These are phyloP conservation scores for Chytriomyces hyalinus DNA, from an alignment of 192 early-diverging fungal genomes.

Conservation along the genomic window DNA sequence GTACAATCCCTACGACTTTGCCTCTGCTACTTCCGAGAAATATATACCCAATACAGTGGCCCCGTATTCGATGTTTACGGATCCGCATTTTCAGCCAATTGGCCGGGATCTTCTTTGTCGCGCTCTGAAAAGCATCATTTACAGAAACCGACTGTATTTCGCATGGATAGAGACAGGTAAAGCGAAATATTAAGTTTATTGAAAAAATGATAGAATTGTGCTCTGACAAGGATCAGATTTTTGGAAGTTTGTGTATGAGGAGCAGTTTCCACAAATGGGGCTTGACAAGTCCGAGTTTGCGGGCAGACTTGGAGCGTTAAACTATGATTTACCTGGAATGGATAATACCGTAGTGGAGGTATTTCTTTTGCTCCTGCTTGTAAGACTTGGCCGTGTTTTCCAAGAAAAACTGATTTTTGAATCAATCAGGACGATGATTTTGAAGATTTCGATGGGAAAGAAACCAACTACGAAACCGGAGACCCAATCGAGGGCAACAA, in stretches of 20 bases:
- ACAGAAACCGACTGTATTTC: slow-evolving; percentile 40
- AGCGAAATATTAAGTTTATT: slow-evolving; percentile 13
- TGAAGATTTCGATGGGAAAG: slow-evolving; percentile 44
- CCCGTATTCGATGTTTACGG: slow-evolving; percentile 46
- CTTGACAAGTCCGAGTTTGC: slow-evolving; percentile 49
- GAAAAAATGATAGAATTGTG: neutral
- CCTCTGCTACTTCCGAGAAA: slow-evolving; percentile 24
- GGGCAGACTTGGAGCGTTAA: slow-evolving; percentile 47
- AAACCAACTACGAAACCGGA: slow-evolving; percentile 26
- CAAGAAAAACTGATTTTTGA: too few relatives aligned
- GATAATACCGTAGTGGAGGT: slow-evolving; percentile 55
- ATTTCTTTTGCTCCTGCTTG: neutral
- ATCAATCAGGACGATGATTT: slow-evolving; percentile 51
- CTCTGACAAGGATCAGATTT: slow-evolving; percentile 26
- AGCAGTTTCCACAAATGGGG: slow-evolving; percentile 52
- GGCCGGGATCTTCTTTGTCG: slow-evolving; percentile 41
- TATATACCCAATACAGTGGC: slow-evolving; percentile 42
- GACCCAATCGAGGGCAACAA: slow-evolving; percentile 21
- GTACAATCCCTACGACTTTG: slow-evolving; percentile 48
- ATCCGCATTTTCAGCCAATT: slow-evolving; percentile 45
- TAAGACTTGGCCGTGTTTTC: neutral
- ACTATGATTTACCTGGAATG: slow-evolving; percentile 57
- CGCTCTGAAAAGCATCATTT: slow-evolving; percentile 45
- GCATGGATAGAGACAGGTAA: slow-evolving; percentile 52
- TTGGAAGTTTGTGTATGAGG: slow-evolving; percentile 49